Evolutionary conservation across 2,329 filamentous ascomycete species (phyloP), one percentile per base, ranked within the genome.

Genomic region (Fusarium udum): DNA sequence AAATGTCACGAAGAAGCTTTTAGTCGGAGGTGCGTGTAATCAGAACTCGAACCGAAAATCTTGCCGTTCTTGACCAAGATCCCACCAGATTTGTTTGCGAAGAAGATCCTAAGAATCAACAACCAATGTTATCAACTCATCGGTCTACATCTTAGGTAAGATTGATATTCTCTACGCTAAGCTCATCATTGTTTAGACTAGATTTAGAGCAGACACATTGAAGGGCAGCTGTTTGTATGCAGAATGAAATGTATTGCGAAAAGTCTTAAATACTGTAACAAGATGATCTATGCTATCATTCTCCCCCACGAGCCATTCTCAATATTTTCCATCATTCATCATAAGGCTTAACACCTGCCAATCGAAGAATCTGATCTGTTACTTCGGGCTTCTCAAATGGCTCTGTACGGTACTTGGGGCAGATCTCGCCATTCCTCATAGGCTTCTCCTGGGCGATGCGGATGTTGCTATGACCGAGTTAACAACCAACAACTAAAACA

Each of bases 311-410:
- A 7, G 18, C 20, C n/a, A 37, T 18, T 52, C 15, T 26, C 3
- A 7, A 6, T 15, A 13, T 31, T 12, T 42, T 18, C 8, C 40
- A 22, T 52, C 39, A 68, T 24, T 63, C 60, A 6, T 69, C 65
- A 18, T 75, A 75, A 14, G 67, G 46, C 64, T 75, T 75, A 6
- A 76, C 71, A 26, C 74, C 74, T 15, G 74, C 74, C 48, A 75
- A 31, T 13, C 53, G 45, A 18, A 75, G 53, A 6, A 75, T 37
- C 31, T 69, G 69, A 36, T 75, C 74, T 11, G 74, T 75, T 10
- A 58, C 20, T 7, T 57, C 62, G 3, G 74, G 71, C 65, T 75
- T 75, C 57, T 75, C 73, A 58, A 75, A 76, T 0, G 74, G 74
- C 16, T 75, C 74, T 16, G 73, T 72, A 22, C 74, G 70, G 32